Percentiles rank a stretch among this genome's conserved stretches.
Evolutionary conservation across 2,329 filamentous ascomycete species (phyloP).

Genomic region (Tolypocladium paradoxum): DNA sequence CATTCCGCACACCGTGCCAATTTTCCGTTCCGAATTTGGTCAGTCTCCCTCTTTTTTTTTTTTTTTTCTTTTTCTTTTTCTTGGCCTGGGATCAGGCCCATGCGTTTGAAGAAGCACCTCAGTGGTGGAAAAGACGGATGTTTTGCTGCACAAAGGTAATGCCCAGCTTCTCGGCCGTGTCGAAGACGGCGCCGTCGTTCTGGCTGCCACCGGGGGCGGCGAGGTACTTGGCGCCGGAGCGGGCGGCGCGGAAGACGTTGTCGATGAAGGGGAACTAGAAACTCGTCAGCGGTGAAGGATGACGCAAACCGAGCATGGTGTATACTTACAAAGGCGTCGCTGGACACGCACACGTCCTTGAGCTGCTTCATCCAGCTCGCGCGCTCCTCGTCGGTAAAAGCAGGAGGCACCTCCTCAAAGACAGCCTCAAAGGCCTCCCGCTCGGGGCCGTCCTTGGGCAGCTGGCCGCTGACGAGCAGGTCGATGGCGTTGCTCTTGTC

Average conservation of each 20-base stretch:
- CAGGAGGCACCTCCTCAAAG: slow-evolving; percentile 77
- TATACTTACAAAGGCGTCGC: slow-evolving; percentile 80
- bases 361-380: slow-evolving; percentile 78
- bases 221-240: slow-evolving; percentile 91
- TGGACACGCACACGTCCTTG: slow-evolving; percentile 73
- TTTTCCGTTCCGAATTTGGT: not conserved
- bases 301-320: not conserved
- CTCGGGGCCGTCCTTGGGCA: slow-evolving; percentile 76
- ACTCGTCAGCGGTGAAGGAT: not conserved
- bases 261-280: slow-evolving; percentile 90
- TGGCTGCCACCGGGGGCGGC: slow-evolving; percentile 86
- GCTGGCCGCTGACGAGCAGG: slow-evolving; percentile 80
- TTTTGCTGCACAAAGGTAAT: slow-evolving; percentile 96
- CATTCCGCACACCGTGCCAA: not conserved
- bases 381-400: slow-evolving; percentile 77
- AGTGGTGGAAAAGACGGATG: slow-evolving; percentile 91
- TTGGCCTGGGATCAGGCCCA: not conserved
- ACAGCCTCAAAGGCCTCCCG: slow-evolving; percentile 76
- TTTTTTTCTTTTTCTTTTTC: not conserved
- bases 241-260: slow-evolving; percentile 85
- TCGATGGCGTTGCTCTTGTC: slow-evolving; percentile 99
- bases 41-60: not conserved
- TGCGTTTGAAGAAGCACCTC: slow-evolving; percentile 15
- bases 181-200: slow-evolving; percentile 71
- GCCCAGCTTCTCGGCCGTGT: slow-evolving; percentile 81